Evolutionary conservation across 164 flowering plant species (phyloP), one percentile per base, ranked within the genome.

Genomic region (Cinnamomum chago): DNA sequence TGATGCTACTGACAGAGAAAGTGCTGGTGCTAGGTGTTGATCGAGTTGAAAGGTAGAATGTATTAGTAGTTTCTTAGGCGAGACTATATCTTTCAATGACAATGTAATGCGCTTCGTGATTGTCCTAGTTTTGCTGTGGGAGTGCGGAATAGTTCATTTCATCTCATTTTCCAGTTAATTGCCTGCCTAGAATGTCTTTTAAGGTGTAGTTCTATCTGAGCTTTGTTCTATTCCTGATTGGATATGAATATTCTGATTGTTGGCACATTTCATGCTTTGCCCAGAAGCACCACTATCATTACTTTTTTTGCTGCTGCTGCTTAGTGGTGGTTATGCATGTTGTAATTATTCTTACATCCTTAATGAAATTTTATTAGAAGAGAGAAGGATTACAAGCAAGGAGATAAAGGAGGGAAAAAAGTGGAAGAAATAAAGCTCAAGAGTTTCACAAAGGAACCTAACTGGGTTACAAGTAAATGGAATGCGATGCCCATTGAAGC

Each of bases 41-140:
- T 7, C 33, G 25, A 40, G 58, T 50, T 17, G 25, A 72, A 62
- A 72, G 74, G 74, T 60, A 62, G 52, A n/a, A 24, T 60, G 66
- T n/a, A 76, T 67, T 15, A 27, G 67, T 58, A 28, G 47, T 58
- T 73, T 55, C 62, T 25, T 58, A 67, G 40, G 55, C 47, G 24
- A 17, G 68, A 17, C 13, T 33, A 67, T 25, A 68, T 40, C 58
- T 33, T 68, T 74, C 28, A 47, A 65, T 68, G 72, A 17, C 3
- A 40, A 62, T 47, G 72, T 50, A 23, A 60, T 55, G 64, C 20
- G 24, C 58, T 40, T 40, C 10, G 11, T 40, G 47, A 40, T 40
- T 40, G 47, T 40, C 47, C 47, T 40, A 40, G 11, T 40, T 40
- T 40, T 40, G 47, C 10, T 40, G 47, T 40, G 47, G 10, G 47